Evolutionary conservation across 1,284 basidiomycete species (phyloP), one percentile per base, ranked within the genome.

Genomic region (Vanrija sp.): DNA sequence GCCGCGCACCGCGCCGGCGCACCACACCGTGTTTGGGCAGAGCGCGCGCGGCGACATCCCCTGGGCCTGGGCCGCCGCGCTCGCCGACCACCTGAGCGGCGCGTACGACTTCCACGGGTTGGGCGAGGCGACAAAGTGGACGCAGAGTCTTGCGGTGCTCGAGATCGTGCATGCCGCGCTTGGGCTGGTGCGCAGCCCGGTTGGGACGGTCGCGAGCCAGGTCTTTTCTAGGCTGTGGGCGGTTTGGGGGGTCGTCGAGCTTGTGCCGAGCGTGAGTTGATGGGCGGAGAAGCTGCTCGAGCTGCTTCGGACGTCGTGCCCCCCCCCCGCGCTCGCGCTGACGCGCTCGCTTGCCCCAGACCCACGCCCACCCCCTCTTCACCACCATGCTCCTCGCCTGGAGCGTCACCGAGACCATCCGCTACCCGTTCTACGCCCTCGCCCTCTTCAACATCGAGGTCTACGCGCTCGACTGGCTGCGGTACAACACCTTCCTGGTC

Each of bases 351-450:
- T 39, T 19, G 56, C 45, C 16, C 7, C 50, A 87, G 87, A 84
- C 85, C 16, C 86, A 84, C 59, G 73, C 79, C 5, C 87, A 84
- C 68, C 89, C 95, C 3, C 76, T 92, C 31, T 98, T 89, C 78
- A 84, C 89, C 3, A 85, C 86, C 47, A 95, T 97, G 91, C 83
- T 98, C 49, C 77, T 96, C 59, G 90, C 95, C 0, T 99, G 95
- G 95, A 86, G 88, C 2, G 64, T 88, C 54, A 92, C 93, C 39
- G 95, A 99, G 75, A 83, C 92, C 49, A 85, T 96, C 58, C 89
- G 95, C 24, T 98, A 98, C 76, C 77, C 85, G 8, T 96, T 88
- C 79, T 99, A 98, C 77, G 85, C 87, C 4, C 80, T 81, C 66
- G 80, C 80, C 45, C 82, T 97, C 9, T 65, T 88, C 43, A 82